Percentiles rank a stretch among this genome's conserved stretches.
These are phyloP conservation scores for Hylodesmum podocarpum DNA, from an alignment of 306 rosid genomes.

Conservation along the genomic window DNA sequence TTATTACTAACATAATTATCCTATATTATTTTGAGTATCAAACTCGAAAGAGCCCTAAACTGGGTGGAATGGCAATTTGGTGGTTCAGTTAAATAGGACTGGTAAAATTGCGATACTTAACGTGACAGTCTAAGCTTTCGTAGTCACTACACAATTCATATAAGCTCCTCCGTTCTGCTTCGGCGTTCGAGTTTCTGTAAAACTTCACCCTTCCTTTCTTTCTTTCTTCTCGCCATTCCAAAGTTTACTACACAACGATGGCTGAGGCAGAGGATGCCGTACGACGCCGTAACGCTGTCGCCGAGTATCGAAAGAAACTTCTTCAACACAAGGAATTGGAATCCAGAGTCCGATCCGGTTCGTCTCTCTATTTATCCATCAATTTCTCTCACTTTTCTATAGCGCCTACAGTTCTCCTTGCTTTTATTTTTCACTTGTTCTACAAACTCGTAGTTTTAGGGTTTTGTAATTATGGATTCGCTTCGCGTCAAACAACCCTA, in stretches of 20 bases:
- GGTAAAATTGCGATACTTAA: background rate
- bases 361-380: constrained; percentile 24
- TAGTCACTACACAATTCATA: background rate
- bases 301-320: constrained; percentile 77
- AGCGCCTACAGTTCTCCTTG: background rate
- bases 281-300: constrained; percentile 64
- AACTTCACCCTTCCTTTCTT: background rate
- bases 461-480: constrained; percentile 19
- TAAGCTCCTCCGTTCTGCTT: background rate
- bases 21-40: too few species aligned
- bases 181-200: background rate
- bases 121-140: background rate
- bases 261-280: constrained; percentile 68
- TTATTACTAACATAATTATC: too few species aligned
- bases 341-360: constrained; percentile 84
- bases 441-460: constrained; percentile 16
- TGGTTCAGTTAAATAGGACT: background rate
- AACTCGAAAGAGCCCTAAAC: too few species aligned
- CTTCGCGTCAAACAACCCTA: background rate
- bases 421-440: background rate
- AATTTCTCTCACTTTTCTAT: background rate
- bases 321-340: constrained; percentile 92
- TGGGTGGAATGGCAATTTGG: background rate
- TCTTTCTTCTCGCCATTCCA: background rate
- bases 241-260: constrained; percentile 39